Evolutionary conservation across 768 basidiomycete genomes (phyloP), one percentile per base, ranked within the genome.

Genomic region (Phlebiopsis flavidoalba): DNA sequence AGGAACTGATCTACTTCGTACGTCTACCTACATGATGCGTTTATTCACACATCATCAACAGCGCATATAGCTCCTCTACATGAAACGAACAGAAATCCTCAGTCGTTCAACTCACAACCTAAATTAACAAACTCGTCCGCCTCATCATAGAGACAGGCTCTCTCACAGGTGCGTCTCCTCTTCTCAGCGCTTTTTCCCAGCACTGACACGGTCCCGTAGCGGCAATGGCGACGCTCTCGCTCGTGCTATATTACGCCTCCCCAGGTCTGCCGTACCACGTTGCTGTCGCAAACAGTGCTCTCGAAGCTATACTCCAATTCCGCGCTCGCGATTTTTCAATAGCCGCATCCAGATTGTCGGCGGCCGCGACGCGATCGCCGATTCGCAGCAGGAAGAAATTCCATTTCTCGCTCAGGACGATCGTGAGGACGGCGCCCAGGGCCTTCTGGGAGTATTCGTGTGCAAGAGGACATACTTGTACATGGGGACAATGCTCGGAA

Each of bases 1-100:
- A 7, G 22, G 54, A 12, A 67, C n/a, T 72, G 36, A 63, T 64
- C 3, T 66, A 63, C 53, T 61, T 64, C 11, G 55, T 71, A 43
- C 17, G 40, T 10, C 8, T 12, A 31, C 26, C 10, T 43, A 8
- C 17, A 12, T 43, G 37, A 8, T 40, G 37, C 11, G 3, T 12
- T 12, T 43, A 2, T 43, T 8, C 12, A 12, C 2, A 2, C 40
- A 12, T 43, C 3, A 17, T 43, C 10, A 2, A 43, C 8, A 43
- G 40, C 40, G 40, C 17, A 43, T 12, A 17, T 43, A 43, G 40
- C 40, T 43, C 3, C 8, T 43, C 2, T 3, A 43, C 12, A 17
- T 8, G 12, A 10, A 50, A 11, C n/a, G n/a, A 31, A 1, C 40
- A 17, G 26, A 14, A n/a, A n/a, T n/a, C n/a, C n/a, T n/a, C n/a